Conservation (phyloP, 441 rosid genomes). For the Erodium texanum region DNA sequence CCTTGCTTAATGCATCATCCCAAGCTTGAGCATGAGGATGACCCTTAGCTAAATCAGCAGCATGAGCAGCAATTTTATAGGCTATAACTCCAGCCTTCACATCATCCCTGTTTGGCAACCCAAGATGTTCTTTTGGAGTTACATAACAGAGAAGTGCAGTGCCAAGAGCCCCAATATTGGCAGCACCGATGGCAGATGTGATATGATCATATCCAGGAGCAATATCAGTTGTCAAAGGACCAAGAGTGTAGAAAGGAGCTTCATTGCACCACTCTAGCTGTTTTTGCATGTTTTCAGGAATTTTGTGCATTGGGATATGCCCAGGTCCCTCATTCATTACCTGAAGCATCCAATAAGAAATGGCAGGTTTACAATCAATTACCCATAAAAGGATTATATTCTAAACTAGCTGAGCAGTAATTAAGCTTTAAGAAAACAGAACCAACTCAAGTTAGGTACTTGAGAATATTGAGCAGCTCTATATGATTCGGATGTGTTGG, state of each 20-base stretch:
- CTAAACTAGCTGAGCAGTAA: background rate
- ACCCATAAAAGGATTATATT: constrained; percentile 1
- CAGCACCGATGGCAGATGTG: constrained; percentile 98
- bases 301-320: constrained; percentile 92
- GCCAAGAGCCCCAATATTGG: constrained; percentile 95
- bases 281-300: constrained; percentile 96
- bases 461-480: background rate
- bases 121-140: constrained; percentile 95
- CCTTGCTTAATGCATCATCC: constrained; percentile 96
- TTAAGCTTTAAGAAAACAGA: too few species aligned
- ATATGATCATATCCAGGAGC: constrained; percentile 98
- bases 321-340: constrained; percentile 99
- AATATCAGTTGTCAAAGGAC: constrained; percentile 89
- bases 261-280: constrained; percentile 98
- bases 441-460: background rate
- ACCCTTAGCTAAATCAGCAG: constrained; percentile 91
- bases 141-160: constrained; percentile 97
- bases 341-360: constrained; percentile 25
- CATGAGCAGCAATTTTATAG: constrained; percentile 91
- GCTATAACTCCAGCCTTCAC: constrained; percentile 96
- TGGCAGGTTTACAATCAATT: background rate
- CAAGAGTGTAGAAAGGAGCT: constrained; percentile 96
- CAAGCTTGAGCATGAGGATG: constrained; percentile 94
- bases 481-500: background rate
- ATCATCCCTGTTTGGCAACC: constrained; percentile 92